Evolutionary conservation across 805 yeast species (phyloP), one percentile per base, ranked within the genome.

Genomic region (Jamesozyma rosinii): DNA sequence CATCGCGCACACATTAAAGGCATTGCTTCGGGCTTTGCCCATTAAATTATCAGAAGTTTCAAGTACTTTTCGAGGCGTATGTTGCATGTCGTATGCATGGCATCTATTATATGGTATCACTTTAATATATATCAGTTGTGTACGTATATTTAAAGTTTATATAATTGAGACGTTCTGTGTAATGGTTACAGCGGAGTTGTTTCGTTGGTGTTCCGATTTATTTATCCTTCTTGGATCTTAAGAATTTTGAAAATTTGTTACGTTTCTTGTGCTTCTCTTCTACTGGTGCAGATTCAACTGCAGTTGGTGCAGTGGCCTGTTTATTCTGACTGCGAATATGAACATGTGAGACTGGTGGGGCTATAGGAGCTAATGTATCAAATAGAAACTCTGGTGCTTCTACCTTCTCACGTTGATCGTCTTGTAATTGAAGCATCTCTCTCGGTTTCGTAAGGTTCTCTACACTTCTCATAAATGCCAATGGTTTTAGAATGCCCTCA

Each of bases 401-500:
- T 43, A 59, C 64, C 6, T 50, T 47, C 43, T 48, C 51, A 34
- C 50, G 52, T 38, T 46, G 43, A 51, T 71, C 75, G 38, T 66
- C 59, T 21, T 55, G 57, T 40, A 78, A 62, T 22, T 69, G 64
- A 45, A 79, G 59, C n/a, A 65, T 65, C 6, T 54, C 59, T 42
- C 77, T 63, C 4, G 63, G 61, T 15, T 53, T 54, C 1, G 63
- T 56, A 19, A 72, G 50, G 41, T 61, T 59, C 40, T 65, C 65
- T 3, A 71, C 57, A 41, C 70, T 63, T 38, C 64, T 58, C 50
- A 72, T 49, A 37, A 68, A 69, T 5, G 62, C 50, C 1, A 52
- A 39, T 4, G 86, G 83, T 9, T 77, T 76, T 47, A 85, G 64
- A 1, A 86, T 63, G 42, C 81, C 78, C 58, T 84, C 94, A 13